A percentile compares a stretch with the other conserved stretches of the same genome.
phyloP scores from a whole-genome alignment of 192 early-diverging fungal genomes.

The Funneliformis geosporum region DNA sequence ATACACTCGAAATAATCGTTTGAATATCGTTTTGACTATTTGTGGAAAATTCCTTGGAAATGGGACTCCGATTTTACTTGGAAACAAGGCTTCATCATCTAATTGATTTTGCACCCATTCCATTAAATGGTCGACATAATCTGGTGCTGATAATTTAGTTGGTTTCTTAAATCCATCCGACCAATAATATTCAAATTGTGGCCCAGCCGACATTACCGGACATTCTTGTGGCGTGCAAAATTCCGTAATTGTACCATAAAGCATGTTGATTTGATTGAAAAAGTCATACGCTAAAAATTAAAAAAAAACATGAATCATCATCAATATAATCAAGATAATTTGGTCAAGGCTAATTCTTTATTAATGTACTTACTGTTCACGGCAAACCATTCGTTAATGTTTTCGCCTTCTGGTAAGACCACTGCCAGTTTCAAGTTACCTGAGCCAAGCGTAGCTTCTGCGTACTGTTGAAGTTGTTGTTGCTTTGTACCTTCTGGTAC shows the following conservation, averaged over 20 bases:
- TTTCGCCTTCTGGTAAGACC: conserved; percentile 84
- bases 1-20: conserved; percentile 89
- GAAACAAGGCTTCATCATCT: conserved; percentile 87
- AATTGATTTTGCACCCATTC: conserved; percentile 81
- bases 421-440: conserved; percentile 80
- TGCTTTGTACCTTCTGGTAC: conserved; percentile 58
- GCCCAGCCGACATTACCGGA: conserved; percentile 90
- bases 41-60: conserved; percentile 76
- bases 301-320: not conserved
- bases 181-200: conserved; percentile 87
- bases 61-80: conserved; percentile 71
- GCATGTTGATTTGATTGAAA: conserved; percentile 95
- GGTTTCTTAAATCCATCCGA: conserved; percentile 89
- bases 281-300: conserved; percentile 76
- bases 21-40: conserved; percentile 75
- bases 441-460: conserved; percentile 71
- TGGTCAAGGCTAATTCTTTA: not conserved
- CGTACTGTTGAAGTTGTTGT: conserved; percentile 64
- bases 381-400: conserved; percentile 90
- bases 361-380: conserved; percentile 63
- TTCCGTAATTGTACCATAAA: conserved; percentile 83
- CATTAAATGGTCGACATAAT: conserved; percentile 88
- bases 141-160: conserved; percentile 81
- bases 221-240: conserved; percentile 89
- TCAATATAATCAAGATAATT: not conserved